Evolutionary conservation across 2,329 filamentous ascomycete species (phyloP).

Genomic region (Fusarium nanum): DNA sequence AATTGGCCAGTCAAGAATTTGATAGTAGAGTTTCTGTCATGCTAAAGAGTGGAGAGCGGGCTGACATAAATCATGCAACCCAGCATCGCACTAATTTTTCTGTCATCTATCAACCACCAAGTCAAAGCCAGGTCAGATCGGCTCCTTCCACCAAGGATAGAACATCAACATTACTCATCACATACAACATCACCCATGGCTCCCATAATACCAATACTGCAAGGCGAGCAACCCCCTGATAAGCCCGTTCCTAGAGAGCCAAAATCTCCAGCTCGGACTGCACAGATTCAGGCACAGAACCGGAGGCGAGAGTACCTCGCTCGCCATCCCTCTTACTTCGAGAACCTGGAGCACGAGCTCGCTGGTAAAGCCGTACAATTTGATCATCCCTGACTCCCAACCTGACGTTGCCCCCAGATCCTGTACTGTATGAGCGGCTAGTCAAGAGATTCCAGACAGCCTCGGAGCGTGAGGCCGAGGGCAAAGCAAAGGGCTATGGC

Average conservation of each 20-base stretch:
- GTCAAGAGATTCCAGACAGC: constrained; percentile 81
- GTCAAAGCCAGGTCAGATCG: background rate
- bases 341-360: constrained; percentile 65
- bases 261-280: constrained; percentile 55
- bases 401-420: constrained; percentile 63
- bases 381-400: background rate
- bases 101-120: background rate
- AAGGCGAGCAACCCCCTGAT: constrained; percentile 30
- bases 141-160: background rate
- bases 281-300: constrained; percentile 74
- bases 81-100: background rate
- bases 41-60: background rate
- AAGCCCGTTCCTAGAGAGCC: constrained; percentile 59
- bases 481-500: constrained; percentile 79
- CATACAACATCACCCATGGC: constrained; percentile 24
- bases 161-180: background rate
- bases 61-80: constrained; percentile 9
- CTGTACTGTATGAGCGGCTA: constrained; percentile 83
- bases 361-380: constrained; percentile 53
- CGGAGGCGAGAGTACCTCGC: constrained; percentile 81
- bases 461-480: constrained; percentile 78
- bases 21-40: background rate
- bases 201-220: constrained; percentile 24
- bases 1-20: background rate
- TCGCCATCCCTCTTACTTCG: constrained; percentile 78